phyloP scores from a whole-genome alignment of 208 protist genomes.

The Wallacemonas rigidus region DNA sequence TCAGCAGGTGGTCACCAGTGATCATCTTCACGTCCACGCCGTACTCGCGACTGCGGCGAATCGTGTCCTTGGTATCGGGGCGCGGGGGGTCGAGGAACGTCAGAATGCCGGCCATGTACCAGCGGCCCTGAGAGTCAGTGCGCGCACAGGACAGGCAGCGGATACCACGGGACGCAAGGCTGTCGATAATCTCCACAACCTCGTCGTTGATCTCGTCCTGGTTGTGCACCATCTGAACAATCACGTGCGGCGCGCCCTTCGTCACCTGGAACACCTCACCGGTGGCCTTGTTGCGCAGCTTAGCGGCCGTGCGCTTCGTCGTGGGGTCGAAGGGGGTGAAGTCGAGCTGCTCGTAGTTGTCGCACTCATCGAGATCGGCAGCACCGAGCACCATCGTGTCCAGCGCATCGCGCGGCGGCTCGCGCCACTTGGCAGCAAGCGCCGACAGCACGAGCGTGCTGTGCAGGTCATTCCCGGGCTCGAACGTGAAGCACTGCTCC shows the following conservation, averaged over 20 bases:
- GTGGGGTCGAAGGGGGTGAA: conserved; percentile 74
- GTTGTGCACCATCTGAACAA: conserved; percentile 77
- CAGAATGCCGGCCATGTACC: conserved; percentile 87
- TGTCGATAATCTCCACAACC: conserved; percentile 75
- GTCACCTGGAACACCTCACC: conserved; percentile 79
- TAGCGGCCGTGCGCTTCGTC: conserved; percentile 74
- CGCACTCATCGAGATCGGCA: conserved; percentile 76
- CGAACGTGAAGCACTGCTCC: conserved; percentile 74
- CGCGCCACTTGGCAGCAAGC: conserved; percentile 91
- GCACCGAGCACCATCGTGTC: conserved; percentile 88
- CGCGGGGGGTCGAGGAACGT: conserved; percentile 93
- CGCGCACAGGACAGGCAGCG: conserved; percentile 74
- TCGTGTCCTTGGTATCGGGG: conserved; percentile 89
- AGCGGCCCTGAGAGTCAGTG: conserved; percentile 56
- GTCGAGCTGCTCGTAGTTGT: conserved; percentile 77
- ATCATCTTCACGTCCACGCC: conserved; percentile 96
- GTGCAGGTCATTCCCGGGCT: conserved; percentile 61
- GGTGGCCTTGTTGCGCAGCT: conserved; percentile 53
- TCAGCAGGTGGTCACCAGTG: conserved; percentile 92
- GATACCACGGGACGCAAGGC: conserved; percentile 64
- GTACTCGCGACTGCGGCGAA: conserved; percentile 78
- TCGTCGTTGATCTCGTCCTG: conserved; percentile 73
- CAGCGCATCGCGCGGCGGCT: conserved; percentile 87
- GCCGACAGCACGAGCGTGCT: conserved; percentile 70
- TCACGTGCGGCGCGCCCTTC: conserved; percentile 89